Base-by-base conservation (phyloP, 192 early-diverging fungal species). In the Podochytrium sp. region DNA sequence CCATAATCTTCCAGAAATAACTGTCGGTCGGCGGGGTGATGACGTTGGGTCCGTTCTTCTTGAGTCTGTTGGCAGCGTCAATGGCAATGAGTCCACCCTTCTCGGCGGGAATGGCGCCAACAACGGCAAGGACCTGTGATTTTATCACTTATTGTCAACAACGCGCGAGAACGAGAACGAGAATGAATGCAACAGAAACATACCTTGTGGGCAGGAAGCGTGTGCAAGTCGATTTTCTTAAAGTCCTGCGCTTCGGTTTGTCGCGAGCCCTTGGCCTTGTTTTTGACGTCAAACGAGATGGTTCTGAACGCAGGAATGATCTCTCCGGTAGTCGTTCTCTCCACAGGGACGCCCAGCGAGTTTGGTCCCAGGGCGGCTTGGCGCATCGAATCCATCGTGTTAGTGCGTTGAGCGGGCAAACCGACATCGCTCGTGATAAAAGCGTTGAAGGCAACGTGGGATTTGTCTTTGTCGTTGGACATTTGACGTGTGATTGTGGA, bases 1-100 rank as follows among this genome's bases (percentile, higher is more conserved):
- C 41, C n/a, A 79, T 20, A 47, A 62, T 60, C 1, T 79, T 79
- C 37, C 58, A 40, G 12, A 78, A 35, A 40, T 75, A 68, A 10
- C 4, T 30, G 35, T 68, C 49, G 12, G 14, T 30, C 34, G 65
- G 65, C 33, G 63, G 63, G 29, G 51, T 76, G 63, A 76, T 56
- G 2, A n/a, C 72, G 74, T 76, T 76, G 0, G 66, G 66, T 27
- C 74, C 74, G 30, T 76, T 66, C 16, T n/a, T n/a, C 74, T 76
- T 71, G 55, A 71, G 69, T 34, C 57, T 37, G 7, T 34, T 16
- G 0, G 41, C 69, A 16, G 69, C 69, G 34, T 42, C 37, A 60
- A 43, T n/a, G 1, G 41, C 57, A 3, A 6, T 27, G 20, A 71
- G 69, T 30, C 69, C 69, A 34, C 69, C 69, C 5, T 71, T 18